Evolutionary conservation across 306 rosid species (phyloP), one percentile per base, ranked within the genome.

Genomic region (Corylus avellana): DNA sequence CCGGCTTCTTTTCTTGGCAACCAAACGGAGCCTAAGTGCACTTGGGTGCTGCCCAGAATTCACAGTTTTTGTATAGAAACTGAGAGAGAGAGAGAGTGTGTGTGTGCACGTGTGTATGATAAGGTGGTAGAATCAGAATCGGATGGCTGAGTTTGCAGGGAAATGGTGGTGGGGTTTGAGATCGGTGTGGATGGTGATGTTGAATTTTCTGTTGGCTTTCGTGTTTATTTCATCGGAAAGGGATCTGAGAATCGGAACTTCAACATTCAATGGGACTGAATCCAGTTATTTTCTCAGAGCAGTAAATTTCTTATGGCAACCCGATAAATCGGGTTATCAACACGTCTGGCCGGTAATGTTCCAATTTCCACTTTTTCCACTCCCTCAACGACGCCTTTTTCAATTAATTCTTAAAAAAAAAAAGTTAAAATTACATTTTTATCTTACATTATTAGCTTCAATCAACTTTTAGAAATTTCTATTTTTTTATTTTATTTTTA

Each of bases 311-410:
- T 74, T 93, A 50, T 93, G 97, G 98, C 92, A 88, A 59, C 35
- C 97, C 2, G 82, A 68, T 5, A 76, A 75, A 49, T 72, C 90
- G 0, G 91, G 95, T 35, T 93, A 93, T 74, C 82, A 80, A 11
- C 98, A 90, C 70, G 90, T 87, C 25, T 93, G 98, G 98, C 98
- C 98, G 85, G 98, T 93, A 84, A 87, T 78, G 80, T 27, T 8
- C 27, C 5, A 37, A 8, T 18, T 35, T 8, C 9, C 14, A 42
- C 72, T 59, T 27, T 11, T 22, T 59, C 12, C 9, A 59, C 66
- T 25, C 5, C 32, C 14, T 59, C 66, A 3, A 3, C 64, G 2
- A 58, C 9, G 64, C 27, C 16, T 27, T 58, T 9, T 20, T 58
- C 13, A 10, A 58, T 57, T n/a, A 18, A n/a, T 39, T 39, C 44